Evolutionary conservation across 2,329 filamentous ascomycete species (phyloP), one percentile per base, ranked within the genome.

Genomic region (Fusarium nematophilum): DNA sequence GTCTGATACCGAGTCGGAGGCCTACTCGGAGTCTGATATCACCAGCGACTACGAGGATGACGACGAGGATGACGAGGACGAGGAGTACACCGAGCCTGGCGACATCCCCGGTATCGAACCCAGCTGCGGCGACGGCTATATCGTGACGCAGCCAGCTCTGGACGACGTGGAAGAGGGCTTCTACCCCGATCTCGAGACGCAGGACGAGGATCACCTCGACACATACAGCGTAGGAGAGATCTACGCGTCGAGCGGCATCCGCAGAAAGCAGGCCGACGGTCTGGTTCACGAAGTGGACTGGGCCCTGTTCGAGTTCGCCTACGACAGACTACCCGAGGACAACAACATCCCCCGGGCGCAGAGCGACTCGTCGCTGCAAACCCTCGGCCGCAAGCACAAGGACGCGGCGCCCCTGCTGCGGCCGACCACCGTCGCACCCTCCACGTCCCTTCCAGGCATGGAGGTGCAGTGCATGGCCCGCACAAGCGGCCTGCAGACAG

Each of bases 201-300:
- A 91, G 67, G 88, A 93, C 66, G 87, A 90, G 71, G 94, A 98
- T 54, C 90, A 97, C 64, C 82, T 97, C 1, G 86, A 91, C 37
- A 92, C 89, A 0, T 95, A 91, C 68, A 86, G 87, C 11, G 81
- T 98, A 1, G 94, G 94, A 3, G 87, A 92, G 68, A 81, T 98
- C 4, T 92, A 96, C 69, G 94, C 94, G 1, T 96, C 92, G 0
- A 97, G 93, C 17, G 94, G 94, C 6, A 90, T 98, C 54, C 87
- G 92, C 5, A 87, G 94, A 25, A 89, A 90, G 45, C 84, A 89
- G 48, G 83, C 86, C 55, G 82, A 90, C 57, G 88, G 89, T 5
- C 79, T 96, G 18, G 81, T 91, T 6, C 94, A 97, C 72, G 94
- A 98, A 74, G 93, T 98, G 37, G 94, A 98, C 74, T 98, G 94